Evolutionary conservation across 169 alveolate species (phyloP).

Genomic region (Perkinsus chesapeaki): DNA sequence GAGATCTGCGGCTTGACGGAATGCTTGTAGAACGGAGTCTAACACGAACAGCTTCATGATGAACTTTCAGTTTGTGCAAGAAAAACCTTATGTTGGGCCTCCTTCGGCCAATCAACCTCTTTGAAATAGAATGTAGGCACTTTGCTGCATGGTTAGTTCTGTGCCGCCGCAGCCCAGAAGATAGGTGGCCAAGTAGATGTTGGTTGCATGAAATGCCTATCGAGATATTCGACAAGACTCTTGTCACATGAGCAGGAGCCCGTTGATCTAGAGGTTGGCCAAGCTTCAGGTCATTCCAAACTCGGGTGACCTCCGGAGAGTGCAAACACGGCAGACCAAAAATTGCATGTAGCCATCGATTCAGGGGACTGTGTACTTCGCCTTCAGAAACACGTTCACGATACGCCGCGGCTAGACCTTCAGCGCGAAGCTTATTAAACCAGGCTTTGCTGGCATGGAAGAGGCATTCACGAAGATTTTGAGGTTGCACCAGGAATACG

Average conservation of each 20-base stretch:
- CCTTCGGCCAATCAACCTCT: background rate
- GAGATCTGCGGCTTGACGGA: background rate
- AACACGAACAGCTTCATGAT: background rate
- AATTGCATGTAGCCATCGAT: background rate
- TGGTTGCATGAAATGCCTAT: background rate
- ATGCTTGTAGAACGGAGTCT: background rate
- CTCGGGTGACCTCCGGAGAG: background rate
- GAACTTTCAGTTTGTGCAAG: background rate
- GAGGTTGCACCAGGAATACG: background rate
- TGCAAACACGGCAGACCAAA: background rate
- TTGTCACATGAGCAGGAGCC: background rate
- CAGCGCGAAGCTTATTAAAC: background rate
- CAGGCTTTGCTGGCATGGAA: background rate
- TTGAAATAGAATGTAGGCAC: background rate
- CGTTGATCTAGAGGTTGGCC: background rate
- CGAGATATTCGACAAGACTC: background rate
- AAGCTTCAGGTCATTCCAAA: background rate
- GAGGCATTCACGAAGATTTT: background rate
- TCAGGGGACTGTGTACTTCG: background rate
- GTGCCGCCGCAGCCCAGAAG: background rate
- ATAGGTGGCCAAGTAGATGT: background rate
- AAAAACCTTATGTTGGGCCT: background rate
- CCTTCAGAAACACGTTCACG: background rate
- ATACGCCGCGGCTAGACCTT: background rate
- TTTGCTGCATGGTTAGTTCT: background rate